A percentile compares a stretch with the other conserved stretches of the same genome.
These are phyloP conservation scores for Primulina huaijiensis DNA, from an alignment of 257 asterid genomes.

Conservation along the genomic window DNA sequence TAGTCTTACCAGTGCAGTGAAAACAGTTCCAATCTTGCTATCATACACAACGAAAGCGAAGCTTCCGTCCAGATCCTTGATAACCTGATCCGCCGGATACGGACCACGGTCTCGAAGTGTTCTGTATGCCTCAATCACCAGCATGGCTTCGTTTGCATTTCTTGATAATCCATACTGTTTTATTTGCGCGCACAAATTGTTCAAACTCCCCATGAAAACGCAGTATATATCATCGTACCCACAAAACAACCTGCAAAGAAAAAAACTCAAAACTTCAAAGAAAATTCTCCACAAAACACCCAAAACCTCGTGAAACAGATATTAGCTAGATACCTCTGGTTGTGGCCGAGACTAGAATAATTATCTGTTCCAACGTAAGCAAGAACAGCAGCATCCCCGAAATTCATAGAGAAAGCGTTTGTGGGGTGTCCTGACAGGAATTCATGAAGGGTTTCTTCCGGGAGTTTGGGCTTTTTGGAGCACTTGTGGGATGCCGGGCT, in stretches of 20 bases:
- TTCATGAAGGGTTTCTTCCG: slow-evolving; percentile 49
- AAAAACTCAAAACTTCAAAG: not conserved
- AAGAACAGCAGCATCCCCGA: slow-evolving; percentile 68
- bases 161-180: slow-evolving; percentile 69
- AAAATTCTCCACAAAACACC: not conserved
- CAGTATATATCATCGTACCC: slow-evolving; percentile 74
- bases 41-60: slow-evolving; percentile 79
- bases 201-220: slow-evolving; percentile 68
- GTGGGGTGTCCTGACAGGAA: slow-evolving; percentile 45
- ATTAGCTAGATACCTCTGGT: slow-evolving; percentile 34
- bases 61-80: slow-evolving; percentile 78
- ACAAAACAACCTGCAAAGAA: slow-evolving; percentile 52
- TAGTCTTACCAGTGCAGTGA: slow-evolving; percentile 62
- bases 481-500: slow-evolving; percentile 53
- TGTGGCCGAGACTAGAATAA: slow-evolving; percentile 25
- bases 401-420: slow-evolving; percentile 43
- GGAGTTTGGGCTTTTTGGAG: slow-evolving; percentile 45
- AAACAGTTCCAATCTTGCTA: slow-evolving; percentile 60
- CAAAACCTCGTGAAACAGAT: not conserved
- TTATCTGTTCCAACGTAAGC: slow-evolving; percentile 46
- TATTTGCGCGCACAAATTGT: slow-evolving; percentile 60
- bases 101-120: slow-evolving; percentile 86
- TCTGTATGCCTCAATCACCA: slow-evolving; percentile 71
- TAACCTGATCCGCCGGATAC: slow-evolving; percentile 82
- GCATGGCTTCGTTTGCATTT: slow-evolving; percentile 71